phyloP scores from a whole-genome alignment of 164 flowering plant genomes.

The Vitis cinerea region DNA sequence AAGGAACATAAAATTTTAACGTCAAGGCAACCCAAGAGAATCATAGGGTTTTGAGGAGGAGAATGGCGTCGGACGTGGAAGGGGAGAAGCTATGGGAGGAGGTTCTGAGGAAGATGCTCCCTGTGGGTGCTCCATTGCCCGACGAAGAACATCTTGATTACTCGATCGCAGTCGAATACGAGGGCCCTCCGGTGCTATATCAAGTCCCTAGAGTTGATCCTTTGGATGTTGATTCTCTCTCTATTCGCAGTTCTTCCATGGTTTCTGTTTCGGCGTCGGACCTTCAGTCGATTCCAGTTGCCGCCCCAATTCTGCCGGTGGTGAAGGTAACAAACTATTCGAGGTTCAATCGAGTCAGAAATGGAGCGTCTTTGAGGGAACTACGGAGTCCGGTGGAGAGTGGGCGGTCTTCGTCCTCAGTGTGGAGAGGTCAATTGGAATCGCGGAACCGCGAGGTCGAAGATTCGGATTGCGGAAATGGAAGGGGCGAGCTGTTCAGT shows the following conservation, averaged over 20 bases:
- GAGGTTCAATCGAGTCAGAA: conserved; percentile 14
- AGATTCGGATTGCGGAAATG: conserved; percentile 2
- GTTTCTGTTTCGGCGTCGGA: conserved; percentile 20
- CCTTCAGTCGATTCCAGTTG: conserved; percentile 13
- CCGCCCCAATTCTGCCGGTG: conserved; percentile 20
- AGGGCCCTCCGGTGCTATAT: conserved; percentile 41
- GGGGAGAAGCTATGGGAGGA: conserved; percentile 33
- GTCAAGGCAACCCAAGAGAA: too few relatives aligned
- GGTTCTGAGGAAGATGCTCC: conserved; percentile 43
- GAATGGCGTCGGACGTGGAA: conserved; percentile 9
- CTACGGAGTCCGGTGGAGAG: conserved; percentile 16
- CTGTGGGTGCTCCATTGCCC: conserved; percentile 53
- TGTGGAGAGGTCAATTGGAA: conserved; percentile 10
- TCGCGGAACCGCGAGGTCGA: conserved; percentile 1
- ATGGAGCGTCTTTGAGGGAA: conserved; percentile 4
- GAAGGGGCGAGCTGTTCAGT: neutral
- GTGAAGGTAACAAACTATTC: neutral
- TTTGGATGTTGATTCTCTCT: conserved; percentile 23
- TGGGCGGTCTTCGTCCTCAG: conserved; percentile 12
- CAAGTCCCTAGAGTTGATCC: conserved; percentile 44
- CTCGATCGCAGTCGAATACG: conserved; percentile 56
- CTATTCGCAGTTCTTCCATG: conserved; percentile 23
- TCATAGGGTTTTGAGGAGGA: too few relatives aligned
- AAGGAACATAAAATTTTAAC: too few relatives aligned
- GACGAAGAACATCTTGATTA: conserved; percentile 56